Base-by-base conservation (phyloP, 2,329 filamentous ascomycete genomes). In the Aspergillus persii region DNA sequence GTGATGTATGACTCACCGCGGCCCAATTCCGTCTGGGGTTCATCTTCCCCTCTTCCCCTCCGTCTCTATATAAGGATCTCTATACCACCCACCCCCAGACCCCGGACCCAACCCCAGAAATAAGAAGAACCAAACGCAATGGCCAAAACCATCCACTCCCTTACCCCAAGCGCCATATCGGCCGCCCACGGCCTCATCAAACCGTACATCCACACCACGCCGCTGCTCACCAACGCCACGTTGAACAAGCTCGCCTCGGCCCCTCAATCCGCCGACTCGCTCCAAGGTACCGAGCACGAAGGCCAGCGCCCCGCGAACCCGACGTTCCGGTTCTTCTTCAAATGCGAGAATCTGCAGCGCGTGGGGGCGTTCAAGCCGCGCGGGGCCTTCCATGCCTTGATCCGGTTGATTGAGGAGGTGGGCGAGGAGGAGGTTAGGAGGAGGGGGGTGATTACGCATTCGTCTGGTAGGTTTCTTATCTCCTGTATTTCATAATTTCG, bases 321-420 rank as follows among this genome's bases (percentile, higher is more conserved):
- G 0, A 84, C 78, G 53, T 79, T 96, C 44, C 82, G 86, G 11
- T 81, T 98, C 54, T 95, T 91, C 80, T 96, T 98, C 84, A 98
- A 98, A 80, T 96, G 92, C 76, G 94, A 98, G 81, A 97, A 97
- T 75, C 80, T 91, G 59, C 95, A 98, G 80, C 86, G 87, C 57
- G 87, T 96, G 56, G 95, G 94, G 54, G 94, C 94, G 1, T 98
- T 98, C 81, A 98, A 98, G 79, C 89, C 87, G 15, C 82, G 94
- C 6, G 95, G 94, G 4, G 94, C 93, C 0, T 97, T 96, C 68
- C 91, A 97, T 75, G 92, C 93, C 0, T 72, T 96, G 41, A 83
- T 87, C 68, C 78, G 89, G 58, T 76, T 96, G 70, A 86, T 89
- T 71, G 75, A 73, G 63, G 84, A 87, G 67, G 78, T 82, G 4